Percentiles rank a stretch among this genome's conserved stretches.
Conservation (phyloP, 2,329 filamentous ascomycete genomes). For the Arthrobotrys megalospora region DNA sequence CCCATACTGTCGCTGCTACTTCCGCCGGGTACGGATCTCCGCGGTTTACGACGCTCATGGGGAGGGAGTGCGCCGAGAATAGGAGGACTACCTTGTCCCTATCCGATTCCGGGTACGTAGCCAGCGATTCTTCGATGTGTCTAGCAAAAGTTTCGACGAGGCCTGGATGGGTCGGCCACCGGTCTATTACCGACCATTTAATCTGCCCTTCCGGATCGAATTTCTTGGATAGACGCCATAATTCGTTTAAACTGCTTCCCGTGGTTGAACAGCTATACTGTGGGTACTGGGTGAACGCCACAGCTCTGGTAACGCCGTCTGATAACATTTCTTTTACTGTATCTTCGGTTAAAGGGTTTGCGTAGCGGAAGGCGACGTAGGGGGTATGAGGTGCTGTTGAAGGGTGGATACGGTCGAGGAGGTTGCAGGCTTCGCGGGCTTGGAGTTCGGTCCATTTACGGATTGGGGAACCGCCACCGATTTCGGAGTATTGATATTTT, state of each 20-base stretch:
- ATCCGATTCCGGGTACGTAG: conserved; percentile 85
- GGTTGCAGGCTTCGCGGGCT: conserved; percentile 94
- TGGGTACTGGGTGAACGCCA: conserved; percentile 98
- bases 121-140: conserved; percentile 89
- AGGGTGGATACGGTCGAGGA: conserved; percentile 89
- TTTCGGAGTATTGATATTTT: conserved; percentile 92
- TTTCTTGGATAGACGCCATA: conserved; percentile 93
- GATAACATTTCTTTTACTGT: conserved; percentile 87
- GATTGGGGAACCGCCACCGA: conserved; percentile 97
- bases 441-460: conserved; percentile 98
- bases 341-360: conserved; percentile 91
- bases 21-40: conserved; percentile 95
- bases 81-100: conserved; percentile 86
- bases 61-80: conserved; percentile 95
- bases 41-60: conserved; percentile 97
- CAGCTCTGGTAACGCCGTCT: conserved; percentile 93
- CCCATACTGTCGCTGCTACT: conserved; percentile 94
- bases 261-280: conserved; percentile 99
- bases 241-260: conserved; percentile 92
- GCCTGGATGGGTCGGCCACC: conserved; percentile 93
- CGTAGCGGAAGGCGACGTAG: conserved; percentile 97
- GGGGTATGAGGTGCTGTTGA: conserved; percentile 97
- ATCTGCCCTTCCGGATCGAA: conserved; percentile 79
- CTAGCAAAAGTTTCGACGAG: conserved; percentile 91
- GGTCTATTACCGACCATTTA: conserved; percentile 96